Base-by-base conservation (phyloP, 2,329 filamentous ascomycete genomes). In the Beauveria asiatica region DNA sequence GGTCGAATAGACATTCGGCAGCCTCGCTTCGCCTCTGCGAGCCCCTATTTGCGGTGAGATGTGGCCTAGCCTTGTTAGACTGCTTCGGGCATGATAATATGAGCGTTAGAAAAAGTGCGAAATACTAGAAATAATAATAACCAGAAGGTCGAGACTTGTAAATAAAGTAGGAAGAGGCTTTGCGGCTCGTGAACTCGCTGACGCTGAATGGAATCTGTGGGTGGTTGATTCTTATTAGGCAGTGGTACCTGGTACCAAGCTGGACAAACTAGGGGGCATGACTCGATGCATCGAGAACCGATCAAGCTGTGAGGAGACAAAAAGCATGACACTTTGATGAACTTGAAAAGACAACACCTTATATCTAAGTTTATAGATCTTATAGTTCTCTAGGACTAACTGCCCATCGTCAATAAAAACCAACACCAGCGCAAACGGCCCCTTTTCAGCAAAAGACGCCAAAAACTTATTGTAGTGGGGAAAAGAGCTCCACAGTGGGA, bases 401-500 rank as follows among this genome's bases (percentile, higher is more conserved):
- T 13, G 33, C 11, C 30, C 30, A 33, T 37, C 33, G 2, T 16
- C 17, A 0, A 11, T 13, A 13, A 37, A 11, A 5, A 1, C 13
- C 33, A 33, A 11, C 39, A 41, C 16, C 16, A 42, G 41, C 16
- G n/a, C 41, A 42, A 25, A 48, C 19, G 17, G 39, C 17, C 9
- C 33, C 45, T 13, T 48, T 48, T 48, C 19, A 23, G 13, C n/a
- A 23, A 16, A 21, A 9, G 41, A 48, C 16, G 13, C 21, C 11
- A 27, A 48, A 23, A 50, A 23, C 37, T 27, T n/a, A 19, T 42
- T 42, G 37, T 27, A 17, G 46, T 58, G 56, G 42, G 42, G 30
- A 33, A n/a, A 51, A 52, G 2, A 52, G 62, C 61, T 60, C 65
- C 66, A 67, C 59, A 63, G n/a, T 48, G 59, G 39, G 25, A 48